These are phyloP conservation scores for Xylaria scruposa DNA, from an alignment of 495 filamentous ascomycete species.

Conservation along the genomic window DNA sequence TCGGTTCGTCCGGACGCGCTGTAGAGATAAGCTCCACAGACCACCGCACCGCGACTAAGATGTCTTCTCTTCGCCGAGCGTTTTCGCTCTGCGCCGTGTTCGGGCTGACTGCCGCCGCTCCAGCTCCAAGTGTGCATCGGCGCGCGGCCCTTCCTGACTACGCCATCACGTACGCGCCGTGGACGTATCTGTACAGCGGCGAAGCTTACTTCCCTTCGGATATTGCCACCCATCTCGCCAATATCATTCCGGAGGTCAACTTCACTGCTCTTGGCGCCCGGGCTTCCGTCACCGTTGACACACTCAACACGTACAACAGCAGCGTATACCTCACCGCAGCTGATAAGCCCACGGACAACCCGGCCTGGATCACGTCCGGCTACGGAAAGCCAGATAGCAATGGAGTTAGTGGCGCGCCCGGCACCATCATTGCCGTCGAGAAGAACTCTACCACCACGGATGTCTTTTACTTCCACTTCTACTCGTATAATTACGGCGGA, in stretches of 20 bases:
- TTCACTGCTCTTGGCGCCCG: constrained; percentile 53
- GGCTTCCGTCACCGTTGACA: constrained; percentile 59
- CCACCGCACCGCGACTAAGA: background rate
- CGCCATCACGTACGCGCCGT: constrained; percentile 31
- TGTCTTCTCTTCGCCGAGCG: constrained; percentile 5
- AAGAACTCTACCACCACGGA: constrained; percentile 61
- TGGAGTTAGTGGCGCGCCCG: constrained; percentile 55
- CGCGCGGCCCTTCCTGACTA: constrained; percentile 27
- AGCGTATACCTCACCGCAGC: constrained; percentile 63
- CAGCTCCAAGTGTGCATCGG: background rate
- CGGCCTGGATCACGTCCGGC: constrained; percentile 54
- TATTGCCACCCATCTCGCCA: constrained; percentile 59
- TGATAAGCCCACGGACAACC: constrained; percentile 59
- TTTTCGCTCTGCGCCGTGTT: constrained; percentile 16
- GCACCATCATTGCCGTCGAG: constrained; percentile 63
- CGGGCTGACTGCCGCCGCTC: constrained; percentile 3
- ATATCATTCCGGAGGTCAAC: constrained; percentile 63
- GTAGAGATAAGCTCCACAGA: background rate
- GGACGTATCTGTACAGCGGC: constrained; percentile 55
- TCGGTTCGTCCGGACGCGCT: background rate
- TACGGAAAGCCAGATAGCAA: constrained; percentile 33
- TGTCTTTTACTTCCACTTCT: constrained; percentile 76
- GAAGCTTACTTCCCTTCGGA: constrained; percentile 67
- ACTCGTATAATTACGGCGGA: constrained; percentile 63
- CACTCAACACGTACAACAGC: constrained; percentile 62